These are phyloP conservation scores for Pleurotus eryngii DNA, from an alignment of 768 basidiomycete species.

Conservation along the genomic window DNA sequence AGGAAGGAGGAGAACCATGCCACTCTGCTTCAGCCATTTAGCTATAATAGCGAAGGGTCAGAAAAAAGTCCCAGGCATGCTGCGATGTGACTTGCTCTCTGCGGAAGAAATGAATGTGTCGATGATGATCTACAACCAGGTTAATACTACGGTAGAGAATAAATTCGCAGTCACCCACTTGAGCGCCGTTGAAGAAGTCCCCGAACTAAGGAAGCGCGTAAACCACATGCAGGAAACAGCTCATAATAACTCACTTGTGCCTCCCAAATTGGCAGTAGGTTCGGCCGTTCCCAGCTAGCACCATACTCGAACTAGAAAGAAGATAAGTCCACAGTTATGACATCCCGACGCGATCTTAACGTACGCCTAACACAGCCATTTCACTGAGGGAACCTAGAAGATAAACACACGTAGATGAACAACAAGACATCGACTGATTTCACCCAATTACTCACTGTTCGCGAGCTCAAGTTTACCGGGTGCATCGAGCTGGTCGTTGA, in stretches of 20 bases:
- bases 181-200: slow-evolving; percentile 91
- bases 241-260: slow-evolving; percentile 56
- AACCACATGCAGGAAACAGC: background rate
- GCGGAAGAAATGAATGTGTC: slow-evolving; percentile 85
- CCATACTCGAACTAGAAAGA: slow-evolving; percentile 78
- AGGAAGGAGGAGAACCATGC: slow-evolving; percentile 79
- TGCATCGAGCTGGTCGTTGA: slow-evolving; percentile 66
- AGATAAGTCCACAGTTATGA: background rate
- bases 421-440: background rate
- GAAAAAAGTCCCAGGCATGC: background rate
- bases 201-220: slow-evolving; percentile 54
- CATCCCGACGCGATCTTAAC: slow-evolving; percentile 20
- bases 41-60: slow-evolving; percentile 38
- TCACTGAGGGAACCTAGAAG: slow-evolving; percentile 78
- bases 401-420: background rate
- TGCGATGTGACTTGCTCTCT: slow-evolving; percentile 55
- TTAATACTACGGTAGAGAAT: background rate
- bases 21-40: slow-evolving; percentile 93
- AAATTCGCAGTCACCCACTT: slow-evolving; percentile 30
- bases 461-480: slow-evolving; percentile 78
- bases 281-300: slow-evolving; percentile 83
- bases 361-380: slow-evolving; percentile 81
- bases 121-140: slow-evolving; percentile 61
- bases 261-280: slow-evolving; percentile 86
- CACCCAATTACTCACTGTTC: slow-evolving; percentile 57